Evolutionary conservation across 2,329 filamentous ascomycete genomes (phyloP).

Genomic region (Scopulariopsis brevicaulis): DNA sequence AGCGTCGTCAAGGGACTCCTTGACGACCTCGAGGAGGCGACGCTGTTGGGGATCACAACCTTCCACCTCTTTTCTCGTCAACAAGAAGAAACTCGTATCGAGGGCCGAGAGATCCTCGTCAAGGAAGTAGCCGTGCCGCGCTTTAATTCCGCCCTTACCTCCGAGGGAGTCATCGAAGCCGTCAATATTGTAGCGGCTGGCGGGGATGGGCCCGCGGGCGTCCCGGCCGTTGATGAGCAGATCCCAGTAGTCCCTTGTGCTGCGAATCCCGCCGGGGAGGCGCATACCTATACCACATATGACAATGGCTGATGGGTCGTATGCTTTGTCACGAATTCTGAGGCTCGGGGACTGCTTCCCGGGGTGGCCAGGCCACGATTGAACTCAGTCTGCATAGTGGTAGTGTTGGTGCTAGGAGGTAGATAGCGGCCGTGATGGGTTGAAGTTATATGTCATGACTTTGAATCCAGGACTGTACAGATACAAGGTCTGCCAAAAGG

Average conservation of each 20-base stretch:
- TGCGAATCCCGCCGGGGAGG: constrained; percentile 16
- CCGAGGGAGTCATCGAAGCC: constrained; percentile 9
- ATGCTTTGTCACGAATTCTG: not conserved
- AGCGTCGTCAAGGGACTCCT: constrained; percentile 8
- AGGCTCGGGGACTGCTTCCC: not conserved
- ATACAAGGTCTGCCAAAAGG: too few species aligned
- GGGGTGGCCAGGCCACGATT: not conserved
- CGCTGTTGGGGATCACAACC: constrained; percentile 19
- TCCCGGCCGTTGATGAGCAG: constrained; percentile 16
- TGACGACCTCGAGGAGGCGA: constrained; percentile 16
- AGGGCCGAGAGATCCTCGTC: constrained; percentile 13
- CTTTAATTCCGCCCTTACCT: constrained; percentile 9
- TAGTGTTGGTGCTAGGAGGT: not conserved
- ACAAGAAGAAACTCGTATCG: constrained; percentile 19
- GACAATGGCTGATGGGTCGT: constrained; percentile 21
- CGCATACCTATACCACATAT: constrained; percentile 9
- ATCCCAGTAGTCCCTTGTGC: constrained; percentile 16
- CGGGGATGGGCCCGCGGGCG: constrained; percentile 13
- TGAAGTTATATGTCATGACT: too few species aligned
- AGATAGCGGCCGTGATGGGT: too few species aligned
- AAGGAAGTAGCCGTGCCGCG: constrained; percentile 9
- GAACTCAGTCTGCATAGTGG: not conserved
- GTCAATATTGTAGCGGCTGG: constrained; percentile 11
- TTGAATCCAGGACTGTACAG: too few species aligned
- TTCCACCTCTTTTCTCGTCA: constrained; percentile 12